These are phyloP conservation scores for Mycena maculata DNA, from an alignment of 768 basidiomycete genomes.

Conservation along the genomic window DNA sequence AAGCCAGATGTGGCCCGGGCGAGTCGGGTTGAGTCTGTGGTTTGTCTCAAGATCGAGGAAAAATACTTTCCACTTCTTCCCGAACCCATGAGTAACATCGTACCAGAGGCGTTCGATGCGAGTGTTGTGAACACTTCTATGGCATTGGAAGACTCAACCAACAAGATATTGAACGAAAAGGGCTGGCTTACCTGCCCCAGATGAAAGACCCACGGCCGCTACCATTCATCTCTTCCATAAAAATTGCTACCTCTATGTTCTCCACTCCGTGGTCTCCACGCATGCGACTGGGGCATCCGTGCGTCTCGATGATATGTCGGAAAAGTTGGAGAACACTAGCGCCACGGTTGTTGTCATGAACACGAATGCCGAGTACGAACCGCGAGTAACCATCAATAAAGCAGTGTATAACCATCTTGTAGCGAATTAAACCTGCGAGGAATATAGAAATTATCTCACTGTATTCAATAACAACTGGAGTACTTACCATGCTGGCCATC, in stretches of 20 bases:
- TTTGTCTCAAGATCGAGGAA: slow-evolving; percentile 42
- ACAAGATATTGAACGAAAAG: background rate
- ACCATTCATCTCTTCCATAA: slow-evolving; percentile 6
- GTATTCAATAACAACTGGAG: background rate
- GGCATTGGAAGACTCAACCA: background rate
- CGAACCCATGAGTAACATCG: slow-evolving; percentile 43
- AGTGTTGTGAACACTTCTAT: slow-evolving; percentile 32
- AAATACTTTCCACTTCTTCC: slow-evolving; percentile 46
- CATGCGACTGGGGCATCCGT: slow-evolving; percentile 49
- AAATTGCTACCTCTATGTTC: slow-evolving; percentile 14
- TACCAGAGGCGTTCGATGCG: slow-evolving; percentile 44
- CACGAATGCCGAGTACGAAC: slow-evolving; percentile 13
- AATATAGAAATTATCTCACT: too few relatives aligned
- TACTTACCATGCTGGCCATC: slow-evolving; percentile 45
- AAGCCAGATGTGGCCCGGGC: slow-evolving; percentile 44
- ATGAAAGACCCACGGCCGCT: slow-evolving; percentile 18
- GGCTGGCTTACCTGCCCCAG: slow-evolving; percentile 21
- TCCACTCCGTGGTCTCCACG: slow-evolving; percentile 22
- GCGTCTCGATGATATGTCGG: slow-evolving; percentile 24
- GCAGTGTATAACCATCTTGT: slow-evolving; percentile 43
- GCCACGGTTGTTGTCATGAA: slow-evolving; percentile 13
- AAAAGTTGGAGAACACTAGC: slow-evolving; percentile 4
- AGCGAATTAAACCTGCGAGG: slow-evolving; percentile 37
- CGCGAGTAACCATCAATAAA: slow-evolving; percentile 46
- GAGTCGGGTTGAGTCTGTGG: slow-evolving; percentile 35